Evolutionary conservation across 176 grass and related monocot species (phyloP).

Genomic region (Aechmea fasciata): DNA sequence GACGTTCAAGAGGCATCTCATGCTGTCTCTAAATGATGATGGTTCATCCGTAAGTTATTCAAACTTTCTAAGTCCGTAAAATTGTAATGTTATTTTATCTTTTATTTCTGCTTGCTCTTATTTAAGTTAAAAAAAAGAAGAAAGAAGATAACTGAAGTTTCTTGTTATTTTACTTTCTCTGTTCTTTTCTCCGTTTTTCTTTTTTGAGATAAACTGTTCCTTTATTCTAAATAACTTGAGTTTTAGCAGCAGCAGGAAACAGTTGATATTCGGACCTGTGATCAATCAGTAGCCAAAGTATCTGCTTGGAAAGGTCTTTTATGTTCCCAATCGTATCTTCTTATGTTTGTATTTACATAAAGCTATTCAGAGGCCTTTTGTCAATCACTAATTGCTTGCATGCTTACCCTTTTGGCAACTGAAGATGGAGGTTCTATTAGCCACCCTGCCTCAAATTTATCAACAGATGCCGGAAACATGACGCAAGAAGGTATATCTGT

Average conservation of each 20-base stretch:
- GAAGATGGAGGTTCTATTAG: slow-evolving; percentile 45
- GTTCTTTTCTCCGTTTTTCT: slow-evolving; percentile 1
- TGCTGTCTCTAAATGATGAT: slow-evolving; percentile 75
- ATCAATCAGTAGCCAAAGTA: slow-evolving; percentile 49
- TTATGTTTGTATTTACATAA: background rate
- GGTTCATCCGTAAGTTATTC: slow-evolving; percentile 50
- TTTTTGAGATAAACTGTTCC: slow-evolving; percentile 1
- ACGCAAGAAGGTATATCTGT: slow-evolving; percentile 44
- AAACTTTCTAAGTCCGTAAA: slow-evolving; percentile 3
- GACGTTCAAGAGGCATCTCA: slow-evolving; percentile 88
- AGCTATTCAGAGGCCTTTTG: background rate
- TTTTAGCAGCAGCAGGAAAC: slow-evolving; percentile 45
- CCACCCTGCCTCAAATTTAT: slow-evolving; percentile 18
- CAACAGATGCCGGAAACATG: slow-evolving; percentile 25
- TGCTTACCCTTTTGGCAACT: slow-evolving; percentile 14
- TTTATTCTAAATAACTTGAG: slow-evolving; percentile 3
- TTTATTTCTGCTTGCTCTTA: background rate
- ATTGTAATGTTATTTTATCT: background rate
- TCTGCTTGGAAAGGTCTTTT: slow-evolving; percentile 47
- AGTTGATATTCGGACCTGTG: slow-evolving; percentile 65
- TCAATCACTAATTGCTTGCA: background rate
- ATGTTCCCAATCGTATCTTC: background rate
- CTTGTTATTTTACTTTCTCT: background rate
- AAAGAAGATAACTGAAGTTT: too few species aligned
- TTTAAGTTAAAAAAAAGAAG: too few species aligned